Evolutionary conservation across 306 rosid genomes (phyloP), one percentile per base, ranked within the genome.

Genomic region (Castanopsis chinensis): DNA sequence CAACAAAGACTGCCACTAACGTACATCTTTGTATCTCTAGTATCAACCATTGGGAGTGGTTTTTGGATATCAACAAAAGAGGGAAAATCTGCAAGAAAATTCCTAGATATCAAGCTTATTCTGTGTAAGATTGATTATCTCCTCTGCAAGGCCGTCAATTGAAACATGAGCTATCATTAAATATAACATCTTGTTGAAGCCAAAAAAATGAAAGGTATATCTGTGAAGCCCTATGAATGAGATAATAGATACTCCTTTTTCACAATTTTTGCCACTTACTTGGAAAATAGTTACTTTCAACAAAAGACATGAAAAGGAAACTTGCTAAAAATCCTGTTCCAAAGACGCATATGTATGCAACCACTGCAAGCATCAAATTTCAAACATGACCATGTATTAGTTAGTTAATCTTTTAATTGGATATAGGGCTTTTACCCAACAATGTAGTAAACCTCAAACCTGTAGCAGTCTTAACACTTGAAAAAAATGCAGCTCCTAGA

Each of bases 321-420:
- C 85, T 94, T 71, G 86, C 93, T 71, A 94, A 85, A 73, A 94
- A 90, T 83, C 98, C 98, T 69, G 88, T 87, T 85, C 90, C 98
- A 77, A 94, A 94, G 43, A 94, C 91, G 61, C 83, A 78, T 52
- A 92, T 88, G 87, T 94, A 92, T 23, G 91, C 92, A 52, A 88
- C 20, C 78, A 94, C 99, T 92, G 88, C 54, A 72, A 76, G 77
- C 21, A 63, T 73, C 25, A 82, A 83, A 59, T 72, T 53, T 35
- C 32, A 28, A 51, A 5, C 57, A 75, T 25, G 43, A 35, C 20
- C 15, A 27, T 64, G 71, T 52, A 78, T 84, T 57, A 85, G 69
- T 28, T 51, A 80, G 81, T 71, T 37, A 65, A 65, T 73, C 41
- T 9, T 52, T 51, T 9, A 78, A 63, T 45, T 45, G 5, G 53